Conservation (phyloP, 2,329 filamentous ascomycete species). For the Leptoxyphium fumago region DNA sequence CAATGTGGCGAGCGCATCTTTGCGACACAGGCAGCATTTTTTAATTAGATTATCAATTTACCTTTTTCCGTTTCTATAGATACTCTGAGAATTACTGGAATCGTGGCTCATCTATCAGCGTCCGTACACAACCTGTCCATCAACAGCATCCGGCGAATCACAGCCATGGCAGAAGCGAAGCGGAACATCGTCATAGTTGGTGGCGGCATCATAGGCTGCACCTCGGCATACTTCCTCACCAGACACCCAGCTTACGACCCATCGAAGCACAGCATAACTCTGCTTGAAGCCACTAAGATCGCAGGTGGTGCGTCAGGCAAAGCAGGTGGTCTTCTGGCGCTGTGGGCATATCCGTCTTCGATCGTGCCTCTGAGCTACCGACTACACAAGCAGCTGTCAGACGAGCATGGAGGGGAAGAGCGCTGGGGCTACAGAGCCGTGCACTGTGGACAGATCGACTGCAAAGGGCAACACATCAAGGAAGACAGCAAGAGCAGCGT, state of each 20-base stretch:
- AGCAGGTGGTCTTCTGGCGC: slow-evolving; percentile 74
- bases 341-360: slow-evolving; percentile 79
- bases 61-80: no score
- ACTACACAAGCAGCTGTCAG: slow-evolving; percentile 71
- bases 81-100: neutral
- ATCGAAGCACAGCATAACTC: slow-evolving; percentile 59
- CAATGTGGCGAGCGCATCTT: no score
- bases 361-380: slow-evolving; percentile 77
- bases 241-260: slow-evolving; percentile 71
- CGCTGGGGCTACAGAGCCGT: slow-evolving; percentile 79
- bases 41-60: no score
- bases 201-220: slow-evolving; percentile 84
- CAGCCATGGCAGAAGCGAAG: slow-evolving; percentile 9
- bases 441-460: slow-evolving; percentile 53
- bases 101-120: neutral
- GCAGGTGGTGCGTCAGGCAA: slow-evolving; percentile 91
- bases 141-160: neutral
- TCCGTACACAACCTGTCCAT: neutral
- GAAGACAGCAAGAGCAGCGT: slow-evolving; percentile 12
- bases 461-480: slow-evolving; percentile 4
- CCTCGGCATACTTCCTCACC: slow-evolving; percentile 81
- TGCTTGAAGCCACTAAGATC: slow-evolving; percentile 73
- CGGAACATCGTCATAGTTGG: slow-evolving; percentile 34
- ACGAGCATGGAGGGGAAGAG: slow-evolving; percentile 61
- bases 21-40: no score